Conservation (phyloP, 2,329 filamentous ascomycete genomes). For the Cladophialophora bantiana region DNA sequence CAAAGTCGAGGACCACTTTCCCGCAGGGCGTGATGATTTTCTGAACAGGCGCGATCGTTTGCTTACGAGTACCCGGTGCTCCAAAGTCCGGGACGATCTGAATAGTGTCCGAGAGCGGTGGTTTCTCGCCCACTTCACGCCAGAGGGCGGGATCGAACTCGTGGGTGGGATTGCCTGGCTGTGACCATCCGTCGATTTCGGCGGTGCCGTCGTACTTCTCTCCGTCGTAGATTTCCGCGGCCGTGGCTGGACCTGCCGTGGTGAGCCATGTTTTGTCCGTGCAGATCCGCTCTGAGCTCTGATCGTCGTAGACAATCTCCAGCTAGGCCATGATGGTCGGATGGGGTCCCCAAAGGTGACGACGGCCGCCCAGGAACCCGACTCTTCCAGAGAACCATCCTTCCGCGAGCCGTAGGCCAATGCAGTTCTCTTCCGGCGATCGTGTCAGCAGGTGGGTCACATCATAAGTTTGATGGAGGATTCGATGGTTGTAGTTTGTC, state of each 20-base stretch:
- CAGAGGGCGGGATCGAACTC: constrained; percentile 42
- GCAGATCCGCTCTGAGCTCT: constrained; percentile 6
- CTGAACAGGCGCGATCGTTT: constrained; percentile 56
- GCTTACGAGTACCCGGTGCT: constrained; percentile 46
- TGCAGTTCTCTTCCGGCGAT: constrained; percentile 46
- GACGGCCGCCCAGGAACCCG: constrained; percentile 40
- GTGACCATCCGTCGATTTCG: neutral
- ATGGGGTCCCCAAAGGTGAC: constrained; percentile 42
- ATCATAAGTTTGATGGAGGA: constrained; percentile 63
- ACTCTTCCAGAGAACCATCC: constrained; percentile 57
- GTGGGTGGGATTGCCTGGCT: no score
- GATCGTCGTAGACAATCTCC: constrained; percentile 36
- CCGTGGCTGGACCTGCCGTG: constrained; percentile 35
- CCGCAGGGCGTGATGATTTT: constrained; percentile 51
- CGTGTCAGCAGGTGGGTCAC: constrained; percentile 51
- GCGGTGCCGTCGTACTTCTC: constrained; percentile 58
- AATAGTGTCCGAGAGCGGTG: constrained; percentile 43
- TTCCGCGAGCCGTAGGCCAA: constrained; percentile 55
- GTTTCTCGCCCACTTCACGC: constrained; percentile 44
- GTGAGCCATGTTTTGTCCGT: constrained; percentile 42
- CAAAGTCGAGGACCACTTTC: constrained; percentile 63
- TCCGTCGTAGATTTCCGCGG: constrained; percentile 60
- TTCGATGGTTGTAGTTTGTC: constrained; percentile 58
- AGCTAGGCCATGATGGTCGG: constrained; percentile 43
- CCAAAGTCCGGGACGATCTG: constrained; percentile 42